Base-by-base conservation (phyloP, 23 red algal genomes). In the Gracilaria domingensis region DNA sequence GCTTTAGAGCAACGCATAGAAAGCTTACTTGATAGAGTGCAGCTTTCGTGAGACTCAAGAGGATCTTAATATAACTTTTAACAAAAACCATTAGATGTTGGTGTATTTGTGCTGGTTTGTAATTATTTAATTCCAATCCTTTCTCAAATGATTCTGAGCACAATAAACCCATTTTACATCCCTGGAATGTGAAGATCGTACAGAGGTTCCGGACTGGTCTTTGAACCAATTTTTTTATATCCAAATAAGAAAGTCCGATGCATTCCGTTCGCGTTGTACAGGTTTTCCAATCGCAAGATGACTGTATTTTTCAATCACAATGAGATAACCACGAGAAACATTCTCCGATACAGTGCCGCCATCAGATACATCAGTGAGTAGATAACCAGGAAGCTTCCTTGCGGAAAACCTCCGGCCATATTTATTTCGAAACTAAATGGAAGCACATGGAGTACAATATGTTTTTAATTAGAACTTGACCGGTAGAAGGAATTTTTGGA, bases 171-270 rank as follows among this genome's bases (percentile, higher is more conserved):
- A 74, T 13, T 30, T 29, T 20, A 74, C 86, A 74, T 42, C 60
- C 67, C 81, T 29, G 5, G 71, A 80, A 28, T 90, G 74, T 29
- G 81, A 24, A 8, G 69, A 69, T 1, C 17, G 34, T 51, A 81
- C 86, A 66, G 17, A 32, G 1, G 81, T 11, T 12, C 35, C 74
- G 14, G 86, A 60, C 50, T 81, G 86, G 30, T 62, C 36, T 57
- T 90, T 58, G 12, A 90, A 81, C 36, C 86, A 72, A 3, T 79
- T 80, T 6, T 80, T 69, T n/a, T n/a, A n/a, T 57, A 81, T 72
- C 0, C 28, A 16, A 2, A 48, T 17, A 21, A 90, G 21, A 6
- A 40, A 30, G 39, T 64, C 57, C 0, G 86, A 90, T 21, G 86
- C 74, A 37, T 90, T 75, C 8, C 59, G 35, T 79, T 90, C 81